phyloP scores from a whole-genome alignment of 352 stramenopile species.

The Lagenidium giganteum region DNA sequence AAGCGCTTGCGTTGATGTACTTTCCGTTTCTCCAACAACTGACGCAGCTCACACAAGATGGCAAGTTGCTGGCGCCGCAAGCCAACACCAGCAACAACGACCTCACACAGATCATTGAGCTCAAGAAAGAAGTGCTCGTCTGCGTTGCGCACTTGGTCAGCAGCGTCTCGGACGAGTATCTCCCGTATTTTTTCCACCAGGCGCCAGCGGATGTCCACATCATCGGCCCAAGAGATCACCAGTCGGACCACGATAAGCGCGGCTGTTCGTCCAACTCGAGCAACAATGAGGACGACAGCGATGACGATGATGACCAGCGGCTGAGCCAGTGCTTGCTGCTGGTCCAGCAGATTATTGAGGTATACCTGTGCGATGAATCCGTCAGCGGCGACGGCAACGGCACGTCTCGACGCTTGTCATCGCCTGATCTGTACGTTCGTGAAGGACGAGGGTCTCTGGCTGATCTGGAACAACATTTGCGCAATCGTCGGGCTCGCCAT shows the following conservation, averaged over 20 bases:
- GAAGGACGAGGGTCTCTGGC: constrained; percentile 39
- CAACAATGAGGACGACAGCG: no score
- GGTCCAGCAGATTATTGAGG: constrained; percentile 49
- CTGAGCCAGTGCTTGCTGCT: constrained; percentile 43
- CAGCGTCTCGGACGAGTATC: constrained; percentile 37
- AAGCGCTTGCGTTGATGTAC: constrained; percentile 57
- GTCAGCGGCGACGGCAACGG: not conserved
- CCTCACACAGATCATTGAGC: constrained; percentile 10
- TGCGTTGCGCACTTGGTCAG: constrained; percentile 58
- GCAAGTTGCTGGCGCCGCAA: constrained; percentile 29
- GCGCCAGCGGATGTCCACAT: no score
- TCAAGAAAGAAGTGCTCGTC: constrained; percentile 59
- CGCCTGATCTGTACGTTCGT: constrained; percentile 31
- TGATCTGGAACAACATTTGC: constrained; percentile 50
- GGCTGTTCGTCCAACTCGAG: no score
- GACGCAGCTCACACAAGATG: constrained; percentile 39
- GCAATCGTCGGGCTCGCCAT: constrained; percentile 36
- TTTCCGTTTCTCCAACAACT: constrained; percentile 42
- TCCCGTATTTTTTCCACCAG: constrained; percentile 42
- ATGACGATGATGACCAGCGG: no score
- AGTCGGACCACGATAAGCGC: not conserved
- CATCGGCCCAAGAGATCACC: not conserved
- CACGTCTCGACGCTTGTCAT: constrained; percentile 41
- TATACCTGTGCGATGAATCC: constrained; percentile 37
- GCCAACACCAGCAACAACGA: not conserved